Evolutionary conservation across 2,329 filamentous ascomycete genomes (phyloP).

Genomic region (Fusarium nematophilum): DNA sequence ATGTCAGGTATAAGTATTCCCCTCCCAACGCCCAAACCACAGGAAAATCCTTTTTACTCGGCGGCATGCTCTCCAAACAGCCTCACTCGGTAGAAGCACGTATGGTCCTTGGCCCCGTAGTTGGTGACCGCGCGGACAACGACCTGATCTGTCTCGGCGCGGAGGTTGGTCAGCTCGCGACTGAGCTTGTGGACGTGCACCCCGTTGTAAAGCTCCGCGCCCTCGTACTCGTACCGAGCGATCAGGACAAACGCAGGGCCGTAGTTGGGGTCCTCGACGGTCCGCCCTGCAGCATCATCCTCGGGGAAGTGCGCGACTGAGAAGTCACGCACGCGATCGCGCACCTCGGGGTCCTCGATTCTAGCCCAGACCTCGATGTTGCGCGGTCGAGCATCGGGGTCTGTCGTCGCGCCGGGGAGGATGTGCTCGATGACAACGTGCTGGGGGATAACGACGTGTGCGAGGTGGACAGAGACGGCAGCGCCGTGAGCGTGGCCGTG

Average conservation of each 20-base stretch:
- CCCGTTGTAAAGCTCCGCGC: constrained; percentile 54
- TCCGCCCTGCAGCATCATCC: constrained; percentile 23
- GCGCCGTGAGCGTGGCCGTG: constrained; percentile 64
- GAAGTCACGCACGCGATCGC: constrained; percentile 56
- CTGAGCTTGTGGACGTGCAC: constrained; percentile 66
- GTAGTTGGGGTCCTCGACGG: constrained; percentile 45
- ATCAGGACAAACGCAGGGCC: constrained; percentile 65
- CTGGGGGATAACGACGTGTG: constrained; percentile 70
- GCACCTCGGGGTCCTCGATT: constrained; percentile 60
- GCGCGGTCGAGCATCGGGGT: constrained; percentile 71
- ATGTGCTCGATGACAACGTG: constrained; percentile 81
- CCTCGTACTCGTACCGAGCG: constrained; percentile 65
- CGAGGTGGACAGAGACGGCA: constrained; percentile 72
- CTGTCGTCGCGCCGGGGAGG: constrained; percentile 67
- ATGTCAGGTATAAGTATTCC: constrained; percentile 4
- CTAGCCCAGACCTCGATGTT: constrained; percentile 77
- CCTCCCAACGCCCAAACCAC: constrained; percentile 9
- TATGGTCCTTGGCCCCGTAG: constrained; percentile 67
- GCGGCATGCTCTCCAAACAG: constrained; percentile 58
- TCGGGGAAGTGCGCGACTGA: constrained; percentile 55
- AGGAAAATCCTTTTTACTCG: background rate
- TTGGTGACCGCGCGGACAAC: constrained; percentile 68
- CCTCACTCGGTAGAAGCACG: constrained; percentile 73
- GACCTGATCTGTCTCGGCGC: constrained; percentile 62
- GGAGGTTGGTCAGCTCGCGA: constrained; percentile 60